Evolutionary conservation across 805 yeast genomes (phyloP).

Genomic region (Maudiozyma bulderi): DNA sequence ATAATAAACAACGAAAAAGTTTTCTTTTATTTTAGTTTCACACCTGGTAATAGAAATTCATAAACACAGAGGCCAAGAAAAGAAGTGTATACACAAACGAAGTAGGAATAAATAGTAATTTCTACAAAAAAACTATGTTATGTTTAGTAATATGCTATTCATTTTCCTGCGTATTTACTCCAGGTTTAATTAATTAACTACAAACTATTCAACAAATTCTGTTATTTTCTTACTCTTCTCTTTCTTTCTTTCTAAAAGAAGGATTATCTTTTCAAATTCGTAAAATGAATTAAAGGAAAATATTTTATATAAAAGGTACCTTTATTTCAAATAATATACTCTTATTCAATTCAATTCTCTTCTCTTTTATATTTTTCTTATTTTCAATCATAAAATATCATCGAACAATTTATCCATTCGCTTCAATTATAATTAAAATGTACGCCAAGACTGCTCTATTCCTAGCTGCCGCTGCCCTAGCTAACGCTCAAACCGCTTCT

Average conservation of each 20-base stretch:
- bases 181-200: too few species aligned
- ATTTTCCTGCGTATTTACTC: background rate
- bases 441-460: slow-evolving; percentile 12
- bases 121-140: background rate
- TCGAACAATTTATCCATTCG: slow-evolving; percentile 7
- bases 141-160: background rate
- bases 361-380: background rate
- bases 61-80: background rate
- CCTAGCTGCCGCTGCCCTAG: slow-evolving; percentile 15
- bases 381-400: background rate
- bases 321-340: background rate
- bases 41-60: background rate
- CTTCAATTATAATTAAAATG: slow-evolving; percentile 6
- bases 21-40: too few species aligned
- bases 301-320: background rate
- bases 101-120: background rate
- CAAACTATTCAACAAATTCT: background rate
- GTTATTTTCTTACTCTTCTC: background rate
- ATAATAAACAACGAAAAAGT: too few species aligned
- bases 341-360: background rate
- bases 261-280: background rate
- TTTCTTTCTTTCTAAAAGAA: background rate
- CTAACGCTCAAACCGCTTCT: slow-evolving; percentile 12
- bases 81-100: background rate
- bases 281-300: too few species aligned